Conservation (phyloP, 805 yeast genomes). For the Candida easanensis region DNA sequence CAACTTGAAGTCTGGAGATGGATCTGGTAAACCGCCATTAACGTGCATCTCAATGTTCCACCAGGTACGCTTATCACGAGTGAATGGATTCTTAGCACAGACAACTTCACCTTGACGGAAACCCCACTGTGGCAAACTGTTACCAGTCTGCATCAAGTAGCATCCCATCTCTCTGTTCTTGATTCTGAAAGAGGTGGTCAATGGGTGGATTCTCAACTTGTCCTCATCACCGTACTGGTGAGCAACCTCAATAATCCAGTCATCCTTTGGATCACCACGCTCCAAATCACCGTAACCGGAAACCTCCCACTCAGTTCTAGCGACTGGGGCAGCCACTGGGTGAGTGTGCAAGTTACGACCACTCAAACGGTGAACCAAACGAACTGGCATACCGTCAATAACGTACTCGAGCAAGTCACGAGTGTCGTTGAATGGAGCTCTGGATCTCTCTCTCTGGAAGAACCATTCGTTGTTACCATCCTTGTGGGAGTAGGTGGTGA, state of each 20-base stretch:
- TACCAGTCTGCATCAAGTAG: constrained; percentile 82
- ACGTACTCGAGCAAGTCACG: constrained; percentile 31
- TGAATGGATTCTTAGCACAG: constrained; percentile 66
- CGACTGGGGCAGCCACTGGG: constrained; percentile 59
- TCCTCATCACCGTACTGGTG: constrained; percentile 59
- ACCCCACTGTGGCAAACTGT: constrained; percentile 91
- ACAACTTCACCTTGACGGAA: constrained; percentile 96
- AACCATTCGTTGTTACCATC: constrained; percentile 72
- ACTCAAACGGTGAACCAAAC: constrained; percentile 62
- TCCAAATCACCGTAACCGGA: constrained; percentile 69
- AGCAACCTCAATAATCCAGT: constrained; percentile 72
- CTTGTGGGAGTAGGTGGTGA: constrained; percentile 75
- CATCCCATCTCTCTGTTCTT: constrained; percentile 69
- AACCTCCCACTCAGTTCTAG: constrained; percentile 71
- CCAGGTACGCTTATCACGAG: constrained; percentile 81
- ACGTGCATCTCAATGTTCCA: constrained; percentile 78
- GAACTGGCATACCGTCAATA: constrained; percentile 56
- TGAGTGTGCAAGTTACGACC: constrained; percentile 72
- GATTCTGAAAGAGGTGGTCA: constrained; percentile 80
- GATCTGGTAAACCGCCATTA: constrained; percentile 55
- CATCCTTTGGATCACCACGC: constrained; percentile 69
- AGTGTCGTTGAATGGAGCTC: constrained; percentile 29
- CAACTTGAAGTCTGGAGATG: constrained; percentile 58
- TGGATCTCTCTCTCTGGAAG: constrained; percentile 57
- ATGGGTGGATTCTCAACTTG: constrained; percentile 60